Conservation (phyloP, 2,329 filamentous ascomycete species). For the Eurotiales sp. region DNA sequence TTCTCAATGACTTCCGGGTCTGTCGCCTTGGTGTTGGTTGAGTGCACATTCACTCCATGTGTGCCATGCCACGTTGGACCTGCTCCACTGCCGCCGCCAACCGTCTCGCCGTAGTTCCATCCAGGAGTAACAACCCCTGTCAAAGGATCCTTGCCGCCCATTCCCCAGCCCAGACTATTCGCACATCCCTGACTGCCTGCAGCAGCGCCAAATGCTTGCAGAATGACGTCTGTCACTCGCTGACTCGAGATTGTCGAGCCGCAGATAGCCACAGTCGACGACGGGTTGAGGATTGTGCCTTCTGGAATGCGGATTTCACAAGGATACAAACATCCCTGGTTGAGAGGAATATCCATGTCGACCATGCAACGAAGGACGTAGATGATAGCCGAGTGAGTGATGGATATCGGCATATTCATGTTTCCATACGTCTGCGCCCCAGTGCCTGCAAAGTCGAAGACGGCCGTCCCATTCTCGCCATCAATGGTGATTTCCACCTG, state of each 20-base stretch:
- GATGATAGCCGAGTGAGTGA: conserved; percentile 73
- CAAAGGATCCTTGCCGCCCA: conserved; percentile 58
- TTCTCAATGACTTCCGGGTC: conserved; percentile 73
- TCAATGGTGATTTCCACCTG: conserved; percentile 67
- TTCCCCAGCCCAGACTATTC: conserved; percentile 75
- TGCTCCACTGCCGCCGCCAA: conserved; percentile 69
- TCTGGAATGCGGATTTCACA: conserved; percentile 67
- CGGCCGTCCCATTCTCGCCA: conserved; percentile 62
- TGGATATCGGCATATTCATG: conserved; percentile 69
- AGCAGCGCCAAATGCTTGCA: conserved; percentile 69
- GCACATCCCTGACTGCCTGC: conserved; percentile 70
- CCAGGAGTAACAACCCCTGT: conserved; percentile 11
- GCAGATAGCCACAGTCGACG: conserved; percentile 68
- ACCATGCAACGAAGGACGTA: conserved; percentile 73
- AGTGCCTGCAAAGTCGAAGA: conserved; percentile 70
- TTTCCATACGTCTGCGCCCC: conserved; percentile 71
- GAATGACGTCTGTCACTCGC: conserved; percentile 70
- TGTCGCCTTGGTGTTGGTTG: conserved; percentile 77
- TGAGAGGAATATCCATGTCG: conserved; percentile 70
- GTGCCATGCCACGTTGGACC: conserved; percentile 68
- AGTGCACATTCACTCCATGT: conserved; percentile 69
- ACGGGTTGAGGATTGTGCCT: conserved; percentile 67
- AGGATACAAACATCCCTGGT: conserved; percentile 72
- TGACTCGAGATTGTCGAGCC: conserved; percentile 60
- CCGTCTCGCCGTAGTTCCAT: conserved; percentile 58